Conservation (phyloP, 2,329 filamentous ascomycete genomes). For the Aschersonia sp. region DNA sequence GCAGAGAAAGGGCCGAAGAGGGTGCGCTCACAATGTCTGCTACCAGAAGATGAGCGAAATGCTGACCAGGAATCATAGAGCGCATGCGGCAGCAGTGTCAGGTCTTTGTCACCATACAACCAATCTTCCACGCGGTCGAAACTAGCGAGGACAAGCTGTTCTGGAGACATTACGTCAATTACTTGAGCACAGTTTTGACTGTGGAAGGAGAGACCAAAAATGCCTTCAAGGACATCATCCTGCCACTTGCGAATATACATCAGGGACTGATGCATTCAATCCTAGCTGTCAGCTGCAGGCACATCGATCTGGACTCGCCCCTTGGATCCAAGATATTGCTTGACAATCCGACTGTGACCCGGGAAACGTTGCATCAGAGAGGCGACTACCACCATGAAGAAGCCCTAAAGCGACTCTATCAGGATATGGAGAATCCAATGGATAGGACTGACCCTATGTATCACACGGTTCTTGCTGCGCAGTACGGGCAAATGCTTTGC, state of each 20-base stretch:
- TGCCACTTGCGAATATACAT: constrained; percentile 69
- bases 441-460: constrained; percentile 28
- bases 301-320: constrained; percentile 46
- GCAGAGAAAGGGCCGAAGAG: constrained; percentile 61
- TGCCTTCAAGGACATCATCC: constrained; percentile 70
- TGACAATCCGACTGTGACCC: constrained; percentile 31
- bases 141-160: constrained; percentile 66
- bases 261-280: constrained; percentile 83
- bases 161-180: constrained; percentile 68
- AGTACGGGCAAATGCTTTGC: constrained; percentile 50
- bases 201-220: constrained; percentile 70
- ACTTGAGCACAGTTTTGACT: constrained; percentile 68
- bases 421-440: constrained; percentile 26
- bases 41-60: too few species aligned
- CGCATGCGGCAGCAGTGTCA: constrained; percentile 32
- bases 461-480: constrained; percentile 33
- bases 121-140: constrained; percentile 69
- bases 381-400: constrained; percentile 41
- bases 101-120: constrained; percentile 41
- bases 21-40: constrained; percentile 21
- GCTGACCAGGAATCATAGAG: constrained; percentile 18
- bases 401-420: constrained; percentile 36
- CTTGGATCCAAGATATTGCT: constrained; percentile 39
- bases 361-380: constrained; percentile 31
- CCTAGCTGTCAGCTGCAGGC: constrained; percentile 67